Evolutionary conservation across 73 alveolate genomes (phyloP), one percentile per base, ranked within the genome.

Genomic region (Blepharisma stoltei): DNA sequence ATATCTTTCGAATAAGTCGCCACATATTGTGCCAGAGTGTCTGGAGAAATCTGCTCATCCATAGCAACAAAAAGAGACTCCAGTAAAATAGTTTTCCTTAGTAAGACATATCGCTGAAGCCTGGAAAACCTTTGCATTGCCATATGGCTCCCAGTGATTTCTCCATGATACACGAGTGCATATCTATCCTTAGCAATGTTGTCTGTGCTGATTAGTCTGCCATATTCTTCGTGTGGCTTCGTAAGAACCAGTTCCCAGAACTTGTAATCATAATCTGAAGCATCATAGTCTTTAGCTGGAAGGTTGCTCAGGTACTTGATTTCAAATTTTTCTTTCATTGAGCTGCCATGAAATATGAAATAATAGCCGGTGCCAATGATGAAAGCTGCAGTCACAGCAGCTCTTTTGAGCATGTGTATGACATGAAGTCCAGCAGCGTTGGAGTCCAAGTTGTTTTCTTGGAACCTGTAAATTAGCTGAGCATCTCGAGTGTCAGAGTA

Each of bases 81-180:
- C 46, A 60, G 49, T 2, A 38, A 38, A 60, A 60, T 9, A 1
- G 18, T 60, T 60, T 60, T 60, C 14, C 73, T n/a, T 25, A 60
- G 11, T 3, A 25, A 2, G 46, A 60, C 23, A 25, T 60, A 60
- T 47, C 23, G 37, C 14, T n/a, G 38, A 60, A 60, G 73, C 47
- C 73, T 60, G 46, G 73, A 60, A 60, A 60, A 60, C 23, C 73
- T 60, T 60, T 60, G 73, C 73, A 60, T 60, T n/a, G 73, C 37
- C 14, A 60, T 18, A 5, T 25, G 48, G 5, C 73, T 60, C 46
- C 23, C 73, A 60, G 38, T n/a, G 48, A 25, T 60, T 20, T 25
- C 23, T 8, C 46, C 73, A 18, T 18, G 73, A 25, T 60, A 60
- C 2, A 60, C 2, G 23, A 60, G 73, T 14, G 23, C 48, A 25